phyloP scores from a whole-genome alignment of 352 stramenopile genomes.

The Saprolegnia diclina region DNA sequence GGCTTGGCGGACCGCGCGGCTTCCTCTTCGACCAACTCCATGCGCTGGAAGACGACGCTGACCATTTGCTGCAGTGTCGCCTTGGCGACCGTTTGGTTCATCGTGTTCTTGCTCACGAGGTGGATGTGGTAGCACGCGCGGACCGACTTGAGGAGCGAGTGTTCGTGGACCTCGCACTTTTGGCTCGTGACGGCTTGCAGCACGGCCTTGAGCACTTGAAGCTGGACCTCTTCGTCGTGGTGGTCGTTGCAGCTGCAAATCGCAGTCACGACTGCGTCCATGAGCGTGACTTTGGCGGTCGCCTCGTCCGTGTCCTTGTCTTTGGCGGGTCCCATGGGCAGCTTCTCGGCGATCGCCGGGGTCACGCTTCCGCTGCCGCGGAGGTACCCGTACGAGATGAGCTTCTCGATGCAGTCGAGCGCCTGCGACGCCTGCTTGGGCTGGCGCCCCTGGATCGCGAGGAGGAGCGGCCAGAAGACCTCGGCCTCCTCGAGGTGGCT shows the following conservation, averaged over 20 bases:
- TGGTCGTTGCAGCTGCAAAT: conserved; percentile 90
- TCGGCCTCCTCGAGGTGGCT: conserved; percentile 18
- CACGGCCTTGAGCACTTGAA: conserved; percentile 90
- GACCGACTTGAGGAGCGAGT: conserved; percentile 91
- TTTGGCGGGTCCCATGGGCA: conserved; percentile 28
- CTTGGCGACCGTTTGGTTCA: conserved; percentile 96
- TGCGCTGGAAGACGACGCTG: conserved; percentile 95
- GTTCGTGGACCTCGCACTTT: conserved; percentile 88
- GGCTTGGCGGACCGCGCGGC: not conserved
- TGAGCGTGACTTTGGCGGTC: conserved; percentile 35
- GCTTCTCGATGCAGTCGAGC: conserved; percentile 88
- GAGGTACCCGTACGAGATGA: conserved; percentile 83
- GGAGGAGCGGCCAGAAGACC: conserved; percentile 56
- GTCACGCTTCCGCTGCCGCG: conserved; percentile 47
- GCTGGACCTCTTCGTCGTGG: conserved; percentile 85
- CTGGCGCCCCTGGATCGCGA: conserved; percentile 64
- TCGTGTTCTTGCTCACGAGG: conserved; percentile 83
- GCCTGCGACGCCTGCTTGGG: conserved; percentile 71
- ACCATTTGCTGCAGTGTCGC: conserved; percentile 96
- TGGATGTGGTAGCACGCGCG: conserved; percentile 94
- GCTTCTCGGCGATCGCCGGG: conserved; percentile 53
- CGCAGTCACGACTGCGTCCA: conserved; percentile 84
- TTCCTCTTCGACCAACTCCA: conserved; percentile 70
- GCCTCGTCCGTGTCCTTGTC: conserved; percentile 23
- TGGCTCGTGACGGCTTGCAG: conserved; percentile 87